Evolutionary conservation across 2,329 filamentous ascomycete species (phyloP).

Genomic region (Calonectria hongkongensis): DNA sequence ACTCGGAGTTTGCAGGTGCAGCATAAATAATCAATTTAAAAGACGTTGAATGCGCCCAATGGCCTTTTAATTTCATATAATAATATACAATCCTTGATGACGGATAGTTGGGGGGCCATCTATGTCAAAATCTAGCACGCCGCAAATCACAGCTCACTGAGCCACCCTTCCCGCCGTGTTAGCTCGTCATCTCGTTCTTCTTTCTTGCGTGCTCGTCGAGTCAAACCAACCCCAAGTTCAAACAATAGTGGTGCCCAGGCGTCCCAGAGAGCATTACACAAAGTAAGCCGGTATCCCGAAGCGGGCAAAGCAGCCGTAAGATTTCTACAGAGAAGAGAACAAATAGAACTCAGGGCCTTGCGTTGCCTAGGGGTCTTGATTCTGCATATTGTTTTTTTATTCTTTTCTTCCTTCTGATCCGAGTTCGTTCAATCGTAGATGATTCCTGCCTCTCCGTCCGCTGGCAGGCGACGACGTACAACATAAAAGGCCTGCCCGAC

Average conservation of each 20-base stretch:
- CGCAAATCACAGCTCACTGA: constrained; percentile 10
- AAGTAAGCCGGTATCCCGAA: constrained; percentile 19
- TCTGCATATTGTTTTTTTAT: constrained; percentile 34
- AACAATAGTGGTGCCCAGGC: constrained; percentile 24
- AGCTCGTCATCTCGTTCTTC: not conserved
- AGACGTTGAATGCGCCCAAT: constrained; percentile 18
- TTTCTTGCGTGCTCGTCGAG: constrained; percentile 23
- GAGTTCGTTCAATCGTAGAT: constrained; percentile 54
- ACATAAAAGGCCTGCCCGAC: constrained; percentile 54
- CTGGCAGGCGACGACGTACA: constrained; percentile 46
- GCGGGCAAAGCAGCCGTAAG: constrained; percentile 21
- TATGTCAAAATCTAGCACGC: constrained; percentile 7
- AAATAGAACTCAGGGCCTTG: constrained; percentile 40
- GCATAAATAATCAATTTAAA: constrained; percentile 26
- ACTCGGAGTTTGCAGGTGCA: not conserved
- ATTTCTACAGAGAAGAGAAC: constrained; percentile 46
- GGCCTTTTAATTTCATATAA: constrained; percentile 42
- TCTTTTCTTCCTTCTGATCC: constrained; percentile 47
- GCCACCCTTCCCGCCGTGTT: constrained; percentile 5
- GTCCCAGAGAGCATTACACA: constrained; percentile 27
- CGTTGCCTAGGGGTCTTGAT: constrained; percentile 37
- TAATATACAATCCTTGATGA: constrained; percentile 44
- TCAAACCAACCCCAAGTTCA: constrained; percentile 25
- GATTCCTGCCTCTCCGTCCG: constrained; percentile 45
- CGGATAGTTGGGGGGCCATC: constrained; percentile 9